Percentiles rank a stretch among this genome's conserved stretches.
These are phyloP conservation scores for Toxoplasma gondii DNA, from an alignment of 169 alveolate genomes.

Conservation along the genomic window DNA sequence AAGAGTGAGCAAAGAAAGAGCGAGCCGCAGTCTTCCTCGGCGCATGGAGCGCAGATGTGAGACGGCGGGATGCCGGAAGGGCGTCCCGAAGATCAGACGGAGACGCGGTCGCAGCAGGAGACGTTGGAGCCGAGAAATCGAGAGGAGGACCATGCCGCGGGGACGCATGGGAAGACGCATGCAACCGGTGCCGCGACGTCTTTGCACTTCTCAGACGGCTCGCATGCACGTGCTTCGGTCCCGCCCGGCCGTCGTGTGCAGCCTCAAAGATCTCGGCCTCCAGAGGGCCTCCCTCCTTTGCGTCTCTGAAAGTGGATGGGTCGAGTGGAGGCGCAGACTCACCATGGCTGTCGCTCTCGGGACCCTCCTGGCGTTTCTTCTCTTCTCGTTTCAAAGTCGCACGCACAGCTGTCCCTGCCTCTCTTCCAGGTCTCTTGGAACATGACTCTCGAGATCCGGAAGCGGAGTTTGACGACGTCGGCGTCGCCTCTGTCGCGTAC, in stretches of 20 bases:
- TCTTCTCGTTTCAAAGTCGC: neutral
- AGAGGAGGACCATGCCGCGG: neutral
- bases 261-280: neutral
- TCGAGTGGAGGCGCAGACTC: neutral
- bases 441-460: no score
- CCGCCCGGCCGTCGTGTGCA: slow-evolving; percentile 23
- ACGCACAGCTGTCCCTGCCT: neutral
- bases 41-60: neutral
- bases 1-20: neutral
- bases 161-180: neutral
- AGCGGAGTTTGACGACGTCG: no score
- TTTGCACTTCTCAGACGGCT: neutral
- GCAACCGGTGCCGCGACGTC: neutral
- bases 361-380: neutral
- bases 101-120: neutral
- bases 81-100: neutral
- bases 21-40: neutral
- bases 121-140: neutral
- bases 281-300: neutral
- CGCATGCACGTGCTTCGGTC: neutral
- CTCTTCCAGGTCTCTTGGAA: neutral
- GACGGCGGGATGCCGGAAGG: neutral
- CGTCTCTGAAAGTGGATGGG: neutral
- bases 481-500: neutral
- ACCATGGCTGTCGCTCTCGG: neutral